phyloP scores from a whole-genome alignment of 2,329 filamentous ascomycete genomes.

The Venturia pyrina region DNA sequence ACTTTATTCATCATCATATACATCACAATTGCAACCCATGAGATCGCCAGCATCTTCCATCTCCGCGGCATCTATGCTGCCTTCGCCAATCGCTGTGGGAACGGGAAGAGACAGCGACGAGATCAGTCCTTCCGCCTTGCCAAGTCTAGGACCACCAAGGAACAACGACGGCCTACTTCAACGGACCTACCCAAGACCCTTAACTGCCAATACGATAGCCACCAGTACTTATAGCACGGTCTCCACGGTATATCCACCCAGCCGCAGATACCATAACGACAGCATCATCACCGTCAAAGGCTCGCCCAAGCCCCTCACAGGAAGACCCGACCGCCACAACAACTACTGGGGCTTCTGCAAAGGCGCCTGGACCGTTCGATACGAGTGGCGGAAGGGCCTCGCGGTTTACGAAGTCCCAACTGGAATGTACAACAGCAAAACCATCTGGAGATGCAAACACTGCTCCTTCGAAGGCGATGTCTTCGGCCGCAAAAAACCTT shows the following conservation, averaged over 20 bases:
- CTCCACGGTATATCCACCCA: not conserved
- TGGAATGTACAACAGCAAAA: constrained; percentile 25
- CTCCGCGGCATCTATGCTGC: not conserved
- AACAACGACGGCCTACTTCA: not conserved
- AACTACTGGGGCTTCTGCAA: constrained; percentile 33
- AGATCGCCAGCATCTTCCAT: constrained; percentile 2
- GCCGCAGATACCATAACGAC: not conserved
- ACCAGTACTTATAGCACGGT: not conserved
- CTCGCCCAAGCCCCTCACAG: constrained; percentile 19
- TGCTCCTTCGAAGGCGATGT: constrained; percentile 26
- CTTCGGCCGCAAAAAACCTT: constrained; percentile 17
- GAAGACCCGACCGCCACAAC: constrained; percentile 29
- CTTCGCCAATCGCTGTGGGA: not conserved
- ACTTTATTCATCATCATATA: not conserved
- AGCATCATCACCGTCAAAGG: not conserved
- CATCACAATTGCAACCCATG: not conserved
- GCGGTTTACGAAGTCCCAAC: constrained; percentile 21
- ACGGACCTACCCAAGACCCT: not conserved
- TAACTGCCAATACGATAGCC: not conserved
- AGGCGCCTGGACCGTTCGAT: constrained; percentile 27
- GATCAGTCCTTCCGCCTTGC: not conserved
- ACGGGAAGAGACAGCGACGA: not conserved
- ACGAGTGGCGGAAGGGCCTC: constrained; percentile 25
- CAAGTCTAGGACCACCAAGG: not conserved
- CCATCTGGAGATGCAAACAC: constrained; percentile 26